Percentiles rank a stretch among this genome's conserved stretches.
Conservation (phyloP, 371 early-diverging fungal genomes). For the Mucor indicus region DNA sequence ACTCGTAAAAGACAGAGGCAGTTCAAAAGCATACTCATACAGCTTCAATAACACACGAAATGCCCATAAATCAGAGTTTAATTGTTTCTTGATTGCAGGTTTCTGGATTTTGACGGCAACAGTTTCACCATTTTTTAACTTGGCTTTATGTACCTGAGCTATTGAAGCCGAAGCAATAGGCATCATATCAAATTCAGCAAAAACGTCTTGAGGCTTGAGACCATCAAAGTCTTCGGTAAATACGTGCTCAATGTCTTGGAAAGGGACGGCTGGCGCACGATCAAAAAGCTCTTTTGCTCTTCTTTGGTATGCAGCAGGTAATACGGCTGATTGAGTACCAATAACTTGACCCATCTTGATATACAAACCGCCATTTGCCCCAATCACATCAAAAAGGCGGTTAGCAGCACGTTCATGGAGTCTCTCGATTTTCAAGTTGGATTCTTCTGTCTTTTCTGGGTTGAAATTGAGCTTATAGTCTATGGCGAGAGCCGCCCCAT, state of each 20-base stretch:
- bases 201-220: slow-evolving; percentile 58
- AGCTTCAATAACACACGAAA: slow-evolving; percentile 55
- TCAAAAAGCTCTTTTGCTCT: slow-evolving; percentile 79
- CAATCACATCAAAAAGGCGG: slow-evolving; percentile 77
- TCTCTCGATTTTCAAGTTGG: slow-evolving; percentile 37
- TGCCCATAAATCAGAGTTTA: slow-evolving; percentile 80
- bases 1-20: slow-evolving; percentile 83
- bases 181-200: slow-evolving; percentile 63
- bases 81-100: slow-evolving; percentile 80
- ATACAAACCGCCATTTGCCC: slow-evolving; percentile 83
- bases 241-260: slow-evolving; percentile 63
- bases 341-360: slow-evolving; percentile 91
- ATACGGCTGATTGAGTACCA: slow-evolving; percentile 73
- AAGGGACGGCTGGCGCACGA: slow-evolving; percentile 77
- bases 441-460: slow-evolving; percentile 43
- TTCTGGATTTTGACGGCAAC: slow-evolving; percentile 96
- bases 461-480: slow-evolving; percentile 82
- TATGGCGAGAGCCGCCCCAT: slow-evolving; percentile 52
- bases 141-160: slow-evolving; percentile 91
- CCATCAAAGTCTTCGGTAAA: slow-evolving; percentile 67
- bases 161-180: slow-evolving; percentile 92
- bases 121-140: slow-evolving; percentile 62
- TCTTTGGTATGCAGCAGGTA: slow-evolving; percentile 73
- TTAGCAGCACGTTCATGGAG: slow-evolving; percentile 70
- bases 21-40: slow-evolving; percentile 77